Evolutionary conservation across 1,284 basidiomycete genomes (phyloP).

Genomic region (Paramarasmius palmivorus): DNA sequence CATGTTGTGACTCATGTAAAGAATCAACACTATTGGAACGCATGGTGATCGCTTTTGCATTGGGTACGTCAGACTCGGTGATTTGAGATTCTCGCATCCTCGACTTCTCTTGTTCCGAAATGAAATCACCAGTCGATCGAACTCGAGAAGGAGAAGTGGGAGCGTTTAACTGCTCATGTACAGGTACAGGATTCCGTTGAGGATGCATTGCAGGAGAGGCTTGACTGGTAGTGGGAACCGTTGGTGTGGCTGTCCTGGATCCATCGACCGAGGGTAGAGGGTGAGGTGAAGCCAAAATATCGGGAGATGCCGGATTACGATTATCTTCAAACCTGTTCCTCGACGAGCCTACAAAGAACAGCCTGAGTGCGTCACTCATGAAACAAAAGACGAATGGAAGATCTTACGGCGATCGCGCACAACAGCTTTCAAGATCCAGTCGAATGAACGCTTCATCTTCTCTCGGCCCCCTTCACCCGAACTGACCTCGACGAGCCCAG

Average conservation of each 20-base stretch:
- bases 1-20: constrained; percentile 10
- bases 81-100: constrained; percentile 3
- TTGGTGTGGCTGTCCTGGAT: constrained; percentile 52
- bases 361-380: constrained; percentile 6
- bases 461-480: constrained; percentile 51
- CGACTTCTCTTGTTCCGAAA: constrained; percentile 26
- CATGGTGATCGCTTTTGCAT: constrained; percentile 23
- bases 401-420: constrained; percentile 52
- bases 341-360: constrained; percentile 27
- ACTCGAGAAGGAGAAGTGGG: constrained; percentile 49
- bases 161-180: constrained; percentile 23
- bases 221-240: constrained; percentile 35
- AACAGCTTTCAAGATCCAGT: constrained; percentile 64
- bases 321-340: constrained; percentile 40
- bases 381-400: constrained; percentile 4
- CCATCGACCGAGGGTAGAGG: constrained; percentile 46
- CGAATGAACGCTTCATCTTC: constrained; percentile 67
- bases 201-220: constrained; percentile 18
- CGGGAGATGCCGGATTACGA: constrained; percentile 73
- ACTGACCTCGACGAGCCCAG: constrained; percentile 69
- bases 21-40: constrained; percentile 8
- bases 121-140: constrained; percentile 57
- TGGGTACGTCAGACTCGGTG: constrained; percentile 44
- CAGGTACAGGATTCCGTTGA: constrained; percentile 27
- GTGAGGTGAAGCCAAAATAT: constrained; percentile 48